phyloP scores from a whole-genome alignment of 768 basidiomycete species.

The Tylopilus vinaceipallidus region DNA sequence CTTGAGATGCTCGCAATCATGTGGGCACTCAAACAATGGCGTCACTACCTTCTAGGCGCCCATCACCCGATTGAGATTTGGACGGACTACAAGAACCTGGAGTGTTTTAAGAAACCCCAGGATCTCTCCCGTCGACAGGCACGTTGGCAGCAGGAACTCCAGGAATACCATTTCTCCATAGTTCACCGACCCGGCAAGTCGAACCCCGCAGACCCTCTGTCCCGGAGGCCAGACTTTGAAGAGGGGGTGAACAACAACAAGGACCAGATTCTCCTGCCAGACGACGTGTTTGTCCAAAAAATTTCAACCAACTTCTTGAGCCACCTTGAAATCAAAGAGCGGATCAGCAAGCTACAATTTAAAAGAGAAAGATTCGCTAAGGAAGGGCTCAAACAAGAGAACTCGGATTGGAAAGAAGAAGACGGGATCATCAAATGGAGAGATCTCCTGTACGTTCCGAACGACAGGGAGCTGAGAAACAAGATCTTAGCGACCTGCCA shows the following conservation, averaged over 20 bases:
- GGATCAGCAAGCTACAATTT: neutral
- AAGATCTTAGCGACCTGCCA: too few species aligned
- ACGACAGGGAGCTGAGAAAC: too few species aligned
- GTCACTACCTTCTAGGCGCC: neutral
- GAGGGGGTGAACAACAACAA: too few species aligned
- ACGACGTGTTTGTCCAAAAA: neutral
- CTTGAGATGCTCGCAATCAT: neutral
- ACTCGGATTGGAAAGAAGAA: too few species aligned
- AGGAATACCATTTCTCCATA: neutral
- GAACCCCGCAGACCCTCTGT: neutral
- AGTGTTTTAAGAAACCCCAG: conserved; percentile 12
- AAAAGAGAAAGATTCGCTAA: neutral
- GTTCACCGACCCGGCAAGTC: neutral
- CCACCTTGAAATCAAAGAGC: too few species aligned
- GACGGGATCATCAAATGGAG: too few species aligned
- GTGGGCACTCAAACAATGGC: neutral
- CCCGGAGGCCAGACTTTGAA: too few species aligned
- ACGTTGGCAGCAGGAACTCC: neutral
- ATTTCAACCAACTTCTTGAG: too few species aligned
- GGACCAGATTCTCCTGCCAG: neutral
- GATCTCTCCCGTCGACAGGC: conserved; percentile 43
- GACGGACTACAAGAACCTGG: conserved; percentile 38
- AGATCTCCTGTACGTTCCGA: too few species aligned
- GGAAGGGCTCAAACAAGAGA: neutral
- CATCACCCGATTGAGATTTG: conserved; percentile 18